Percentiles rank a stretch among this genome's conserved stretches.
These are phyloP conservation scores for Geotrichum reessii DNA, from an alignment of 1,139 yeast species.

Conservation along the genomic window DNA sequence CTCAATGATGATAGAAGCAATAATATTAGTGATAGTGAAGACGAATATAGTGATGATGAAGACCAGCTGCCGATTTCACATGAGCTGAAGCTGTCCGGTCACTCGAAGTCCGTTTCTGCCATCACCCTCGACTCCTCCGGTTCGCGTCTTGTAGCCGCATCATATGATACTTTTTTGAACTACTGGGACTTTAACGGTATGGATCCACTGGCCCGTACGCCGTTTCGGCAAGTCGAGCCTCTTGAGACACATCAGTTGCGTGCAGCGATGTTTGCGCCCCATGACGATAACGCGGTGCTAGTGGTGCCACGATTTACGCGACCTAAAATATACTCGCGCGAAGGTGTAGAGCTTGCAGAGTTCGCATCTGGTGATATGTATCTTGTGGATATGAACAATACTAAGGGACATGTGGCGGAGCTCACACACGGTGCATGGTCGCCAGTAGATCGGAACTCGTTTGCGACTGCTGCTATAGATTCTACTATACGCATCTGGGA, in stretches of 20 bases:
- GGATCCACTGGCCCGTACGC: conserved; percentile 27
- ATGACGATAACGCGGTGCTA: conserved; percentile 28
- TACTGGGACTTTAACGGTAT: conserved; percentile 38
- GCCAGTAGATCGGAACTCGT: conserved; percentile 24
- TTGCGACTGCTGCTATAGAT: conserved; percentile 34
- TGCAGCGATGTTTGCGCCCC: conserved; percentile 25
- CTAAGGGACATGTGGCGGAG: conserved; percentile 38
- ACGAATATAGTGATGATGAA: conserved; percentile 26
- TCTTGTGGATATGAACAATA: conserved; percentile 37
- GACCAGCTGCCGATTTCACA: conserved; percentile 34
- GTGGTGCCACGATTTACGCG: conserved; percentile 29
- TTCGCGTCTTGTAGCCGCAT: conserved; percentile 31
- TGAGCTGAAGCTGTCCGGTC: conserved; percentile 30
- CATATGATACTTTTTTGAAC: conserved; percentile 31
- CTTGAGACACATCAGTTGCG: conserved; percentile 31
- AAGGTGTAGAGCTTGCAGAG: conserved; percentile 30
- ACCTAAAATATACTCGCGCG: conserved; percentile 29
- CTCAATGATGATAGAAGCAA: not conserved
- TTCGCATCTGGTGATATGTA: conserved; percentile 38
- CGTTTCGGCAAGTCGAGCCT: conserved; percentile 34
- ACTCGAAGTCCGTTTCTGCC: conserved; percentile 30
- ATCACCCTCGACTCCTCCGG: conserved; percentile 34
- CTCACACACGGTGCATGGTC: conserved; percentile 36
- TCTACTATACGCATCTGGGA: conserved; percentile 39
- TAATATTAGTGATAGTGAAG: conserved; percentile 20